These are phyloP conservation scores for Fusarium stilboides DNA, from an alignment of 2,329 filamentous ascomycete genomes.

Conservation along the genomic window DNA sequence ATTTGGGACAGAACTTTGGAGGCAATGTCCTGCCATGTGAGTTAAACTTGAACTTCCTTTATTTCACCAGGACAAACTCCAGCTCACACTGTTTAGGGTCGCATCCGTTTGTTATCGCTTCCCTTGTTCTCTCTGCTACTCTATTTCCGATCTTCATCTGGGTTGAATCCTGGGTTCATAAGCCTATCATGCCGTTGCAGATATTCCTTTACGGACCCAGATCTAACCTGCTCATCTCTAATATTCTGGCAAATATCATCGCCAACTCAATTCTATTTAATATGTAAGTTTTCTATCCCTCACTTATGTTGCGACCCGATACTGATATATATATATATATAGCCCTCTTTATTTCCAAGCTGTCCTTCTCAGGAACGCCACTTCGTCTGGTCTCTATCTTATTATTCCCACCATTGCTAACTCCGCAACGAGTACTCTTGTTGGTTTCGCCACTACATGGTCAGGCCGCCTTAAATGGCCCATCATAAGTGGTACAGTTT, in stretches of 20 bases:
- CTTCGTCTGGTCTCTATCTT: slow-evolving; percentile 79
- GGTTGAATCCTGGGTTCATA: slow-evolving; percentile 64
- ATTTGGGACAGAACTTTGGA: slow-evolving; percentile 66
- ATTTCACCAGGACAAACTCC: no score
- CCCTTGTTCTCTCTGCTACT: slow-evolving; percentile 64
- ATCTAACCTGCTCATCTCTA: slow-evolving; percentile 71
- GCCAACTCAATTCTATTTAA: slow-evolving; percentile 73
- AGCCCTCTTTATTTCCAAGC: slow-evolving; percentile 84
- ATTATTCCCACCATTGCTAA: slow-evolving; percentile 73
- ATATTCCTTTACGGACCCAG: slow-evolving; percentile 66
- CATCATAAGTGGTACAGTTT: slow-evolving; percentile 65
- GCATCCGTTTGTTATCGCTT: slow-evolving; percentile 70
- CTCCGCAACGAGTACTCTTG: slow-evolving; percentile 68
- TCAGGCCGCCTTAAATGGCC: slow-evolving; percentile 73
- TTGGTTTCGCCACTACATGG: slow-evolving; percentile 74
- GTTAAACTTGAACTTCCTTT: slow-evolving; percentile 28
- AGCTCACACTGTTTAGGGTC: slow-evolving; percentile 60
- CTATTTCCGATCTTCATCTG: slow-evolving; percentile 67
- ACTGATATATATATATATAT: not conserved
- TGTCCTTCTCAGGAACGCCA: slow-evolving; percentile 78
- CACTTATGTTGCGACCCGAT: no score
- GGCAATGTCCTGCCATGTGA: slow-evolving; percentile 73
- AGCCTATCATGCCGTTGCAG: slow-evolving; percentile 73
- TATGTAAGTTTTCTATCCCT: slow-evolving; percentile 58
- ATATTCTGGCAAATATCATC: slow-evolving; percentile 66